phyloP scores from a whole-genome alignment of 2,329 filamentous ascomycete species.

The Didymella lethalis region DNA sequence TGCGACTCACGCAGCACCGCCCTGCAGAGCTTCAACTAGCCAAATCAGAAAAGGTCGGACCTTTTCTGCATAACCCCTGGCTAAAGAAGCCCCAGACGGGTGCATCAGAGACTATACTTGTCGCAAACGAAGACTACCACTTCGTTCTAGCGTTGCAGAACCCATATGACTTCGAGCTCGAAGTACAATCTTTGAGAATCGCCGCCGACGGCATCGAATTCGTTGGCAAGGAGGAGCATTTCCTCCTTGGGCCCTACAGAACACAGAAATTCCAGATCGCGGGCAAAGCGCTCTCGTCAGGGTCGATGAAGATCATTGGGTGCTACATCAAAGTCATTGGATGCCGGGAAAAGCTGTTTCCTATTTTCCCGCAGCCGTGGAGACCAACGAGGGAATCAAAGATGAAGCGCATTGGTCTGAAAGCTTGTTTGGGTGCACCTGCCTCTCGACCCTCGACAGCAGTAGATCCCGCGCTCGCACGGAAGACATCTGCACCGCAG shows the following conservation, averaged over 20 bases:
- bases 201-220: slow-evolving; percentile 78
- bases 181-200: slow-evolving; percentile 81
- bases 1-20: slow-evolving; percentile 45
- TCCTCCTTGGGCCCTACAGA: slow-evolving; percentile 79
- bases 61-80: slow-evolving; percentile 96
- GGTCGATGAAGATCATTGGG: slow-evolving; percentile 76
- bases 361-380: slow-evolving; percentile 82
- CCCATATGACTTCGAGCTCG: slow-evolving; percentile 89
- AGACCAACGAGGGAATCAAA: slow-evolving; percentile 73
- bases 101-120: slow-evolving; percentile 71
- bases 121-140: slow-evolving; percentile 77
- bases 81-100: slow-evolving; percentile 68
- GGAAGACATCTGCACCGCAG: slow-evolving; percentile 41
- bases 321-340: slow-evolving; percentile 81
- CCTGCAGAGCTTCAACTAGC: slow-evolving; percentile 43
- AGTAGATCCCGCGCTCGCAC: slow-evolving; percentile 35
- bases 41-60: slow-evolving; percentile 63
- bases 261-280: slow-evolving; percentile 78
- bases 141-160: slow-evolving; percentile 91
- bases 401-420: slow-evolving; percentile 76
- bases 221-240: slow-evolving; percentile 68
- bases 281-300: slow-evolving; percentile 72
- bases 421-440: slow-evolving; percentile 58
- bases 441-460: slow-evolving; percentile 52
- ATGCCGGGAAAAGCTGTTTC: slow-evolving; percentile 83